Evolutionary conservation across 179 eudicot genomes (phyloP).

Genomic region (Beta macrorhiza): DNA sequence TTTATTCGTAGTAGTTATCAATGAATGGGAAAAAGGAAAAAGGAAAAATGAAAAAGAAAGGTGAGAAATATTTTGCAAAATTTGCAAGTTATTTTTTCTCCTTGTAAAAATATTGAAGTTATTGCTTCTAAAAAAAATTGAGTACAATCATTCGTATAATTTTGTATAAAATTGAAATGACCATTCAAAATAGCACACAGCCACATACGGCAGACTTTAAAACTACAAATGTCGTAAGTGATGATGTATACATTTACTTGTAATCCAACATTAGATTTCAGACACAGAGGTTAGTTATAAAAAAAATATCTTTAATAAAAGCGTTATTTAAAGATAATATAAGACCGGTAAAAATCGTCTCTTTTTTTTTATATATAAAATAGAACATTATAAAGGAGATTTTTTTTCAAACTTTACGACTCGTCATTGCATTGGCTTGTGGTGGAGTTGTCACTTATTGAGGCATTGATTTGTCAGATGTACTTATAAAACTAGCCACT

Average conservation of each 20-base stretch:
- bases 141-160: neutral
- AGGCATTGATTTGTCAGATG: conserved; percentile 8
- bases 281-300: neutral
- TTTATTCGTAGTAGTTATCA: neutral
- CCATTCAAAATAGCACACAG: neutral
- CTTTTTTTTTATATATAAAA: no score
- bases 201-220: neutral
- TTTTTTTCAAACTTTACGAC: neutral
- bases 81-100: neutral
- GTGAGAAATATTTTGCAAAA: neutral
- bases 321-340: neutral
- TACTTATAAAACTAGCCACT: neutral
- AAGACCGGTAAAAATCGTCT: neutral
- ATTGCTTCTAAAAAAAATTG: neutral
- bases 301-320: neutral
- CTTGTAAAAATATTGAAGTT: neutral
- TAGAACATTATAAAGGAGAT: neutral
- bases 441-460: conserved; percentile 4
- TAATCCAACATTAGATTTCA: neutral
- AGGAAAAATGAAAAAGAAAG: neutral
- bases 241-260: neutral
- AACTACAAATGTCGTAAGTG: neutral
- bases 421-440: conserved; percentile 7
- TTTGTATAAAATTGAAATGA: neutral
- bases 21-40: neutral